Percentiles rank a stretch among this genome's conserved stretches.
phyloP scores from a whole-genome alignment of 305 asterid genomes.

The Withania somnifera region DNA sequence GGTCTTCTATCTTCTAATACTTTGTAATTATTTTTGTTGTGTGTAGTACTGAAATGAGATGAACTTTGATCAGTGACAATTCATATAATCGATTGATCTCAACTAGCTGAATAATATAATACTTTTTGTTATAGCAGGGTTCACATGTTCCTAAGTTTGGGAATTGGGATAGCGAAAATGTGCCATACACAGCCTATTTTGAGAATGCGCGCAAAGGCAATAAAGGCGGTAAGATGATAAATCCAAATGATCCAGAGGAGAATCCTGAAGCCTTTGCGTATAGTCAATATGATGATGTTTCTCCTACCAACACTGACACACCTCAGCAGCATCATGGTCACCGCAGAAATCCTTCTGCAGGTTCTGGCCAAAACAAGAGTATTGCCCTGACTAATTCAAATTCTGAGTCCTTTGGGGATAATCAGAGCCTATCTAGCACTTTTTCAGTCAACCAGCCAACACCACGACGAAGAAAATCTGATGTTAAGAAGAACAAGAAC shows the following conservation, averaged over 20 bases:
- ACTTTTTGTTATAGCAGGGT: constrained; percentile 21
- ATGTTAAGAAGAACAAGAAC: constrained; percentile 11
- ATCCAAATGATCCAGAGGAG: constrained; percentile 76
- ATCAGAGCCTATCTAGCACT: constrained; percentile 11
- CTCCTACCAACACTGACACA: neutral
- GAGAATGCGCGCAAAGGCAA: constrained; percentile 60
- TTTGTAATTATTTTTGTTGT: no score
- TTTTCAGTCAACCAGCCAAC: constrained; percentile 10
- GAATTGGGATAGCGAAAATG: constrained; percentile 61
- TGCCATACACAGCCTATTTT: constrained; percentile 64
- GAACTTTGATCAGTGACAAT: no score
- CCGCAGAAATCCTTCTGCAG: constrained; percentile 7
- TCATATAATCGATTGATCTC: no score
- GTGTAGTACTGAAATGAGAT: no score
- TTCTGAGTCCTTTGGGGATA: constrained; percentile 8
- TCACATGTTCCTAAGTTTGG: constrained; percentile 71
- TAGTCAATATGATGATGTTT: neutral
- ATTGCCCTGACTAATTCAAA: constrained; percentile 11
- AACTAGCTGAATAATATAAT: no score
- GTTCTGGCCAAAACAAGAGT: constrained; percentile 16
- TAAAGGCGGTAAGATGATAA: constrained; percentile 29
- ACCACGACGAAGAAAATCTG: constrained; percentile 19
- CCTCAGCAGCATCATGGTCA: constrained; percentile 3
- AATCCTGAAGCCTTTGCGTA: constrained; percentile 51
- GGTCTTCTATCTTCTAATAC: no score